These are phyloP conservation scores for Tripidium arundinaceum DNA, from an alignment of 202 grass and related monocot species.

Conservation along the genomic window DNA sequence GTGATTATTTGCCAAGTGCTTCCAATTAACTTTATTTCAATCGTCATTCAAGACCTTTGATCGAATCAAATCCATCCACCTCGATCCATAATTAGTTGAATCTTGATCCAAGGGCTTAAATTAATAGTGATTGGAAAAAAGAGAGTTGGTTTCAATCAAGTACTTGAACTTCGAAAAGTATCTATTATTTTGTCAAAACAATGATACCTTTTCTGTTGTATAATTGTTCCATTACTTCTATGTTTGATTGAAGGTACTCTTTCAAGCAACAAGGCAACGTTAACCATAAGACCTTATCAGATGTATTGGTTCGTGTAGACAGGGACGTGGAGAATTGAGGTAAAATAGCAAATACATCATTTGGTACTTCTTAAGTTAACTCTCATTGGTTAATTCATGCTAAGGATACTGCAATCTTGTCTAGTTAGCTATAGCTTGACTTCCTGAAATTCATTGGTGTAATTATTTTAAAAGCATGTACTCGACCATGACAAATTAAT, in stretches of 20 bases:
- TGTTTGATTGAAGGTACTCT: slow-evolving; percentile 6
- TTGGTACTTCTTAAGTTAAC: background rate
- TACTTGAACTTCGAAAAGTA: background rate
- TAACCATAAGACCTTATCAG: slow-evolving; percentile 7
- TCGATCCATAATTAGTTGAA: background rate
- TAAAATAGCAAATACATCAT: background rate
- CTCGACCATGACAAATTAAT: background rate
- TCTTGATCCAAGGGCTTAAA: background rate
- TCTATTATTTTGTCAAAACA: background rate
- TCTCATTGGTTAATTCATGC: background rate
- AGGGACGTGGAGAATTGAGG: background rate
- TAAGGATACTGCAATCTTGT: background rate
- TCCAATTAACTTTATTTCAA: background rate
- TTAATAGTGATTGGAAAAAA: background rate
- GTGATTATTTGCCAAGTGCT: background rate
- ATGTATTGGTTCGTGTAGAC: slow-evolving; percentile 32
- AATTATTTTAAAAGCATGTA: background rate
- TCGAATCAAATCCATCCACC: background rate
- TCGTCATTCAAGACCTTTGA: background rate
- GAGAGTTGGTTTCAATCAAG: background rate
- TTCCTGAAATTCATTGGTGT: background rate
- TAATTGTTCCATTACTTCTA: background rate
- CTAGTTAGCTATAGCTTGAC: background rate
- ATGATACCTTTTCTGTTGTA: background rate
- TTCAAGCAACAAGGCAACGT: background rate